Evolutionary conservation across 1,139 yeast genomes (phyloP).

Genomic region (Yamadazyma diddensiae): DNA sequence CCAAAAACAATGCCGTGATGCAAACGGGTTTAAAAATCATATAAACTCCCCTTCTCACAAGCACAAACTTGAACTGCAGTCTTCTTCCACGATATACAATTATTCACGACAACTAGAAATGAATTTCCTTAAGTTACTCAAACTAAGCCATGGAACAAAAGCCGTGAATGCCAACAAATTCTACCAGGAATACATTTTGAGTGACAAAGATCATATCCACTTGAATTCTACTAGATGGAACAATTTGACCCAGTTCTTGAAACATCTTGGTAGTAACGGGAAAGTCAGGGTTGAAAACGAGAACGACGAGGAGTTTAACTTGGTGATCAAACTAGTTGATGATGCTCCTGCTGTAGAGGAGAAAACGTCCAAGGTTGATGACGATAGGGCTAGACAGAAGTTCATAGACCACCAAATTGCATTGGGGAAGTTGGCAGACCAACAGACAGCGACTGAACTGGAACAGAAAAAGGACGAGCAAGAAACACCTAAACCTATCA

Average conservation of each 20-base stretch:
- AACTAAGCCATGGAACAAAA: constrained; percentile 78
- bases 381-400: constrained; percentile 23
- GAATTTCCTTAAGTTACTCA: constrained; percentile 64
- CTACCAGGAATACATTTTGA: constrained; percentile 80
- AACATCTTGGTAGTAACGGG: constrained; percentile 58
- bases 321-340: constrained; percentile 33
- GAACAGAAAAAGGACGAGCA: constrained; percentile 1
- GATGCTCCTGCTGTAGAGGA: constrained; percentile 41
- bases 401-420: constrained; percentile 54
- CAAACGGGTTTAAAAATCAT: constrained; percentile 92
- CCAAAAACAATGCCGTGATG: constrained; percentile 90
- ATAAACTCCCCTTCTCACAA: constrained; percentile 73
- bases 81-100: constrained; percentile 22
- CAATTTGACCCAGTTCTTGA: constrained; percentile 68
- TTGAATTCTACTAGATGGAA: constrained; percentile 87
- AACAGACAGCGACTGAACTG: no score
- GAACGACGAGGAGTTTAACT: constrained; percentile 35
- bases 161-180: constrained; percentile 76
- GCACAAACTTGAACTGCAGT: constrained; percentile 37
- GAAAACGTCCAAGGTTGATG: constrained; percentile 39
- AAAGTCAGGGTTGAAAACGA: constrained; percentile 49
- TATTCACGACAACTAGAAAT: constrained; percentile 59
- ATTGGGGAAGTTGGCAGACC: constrained; percentile 29
- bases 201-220: constrained; percentile 79
- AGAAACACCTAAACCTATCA: constrained; percentile 2